Base-by-base conservation (phyloP, 2,329 filamentous ascomycete genomes). In the Arthroderma uncinatum region DNA sequence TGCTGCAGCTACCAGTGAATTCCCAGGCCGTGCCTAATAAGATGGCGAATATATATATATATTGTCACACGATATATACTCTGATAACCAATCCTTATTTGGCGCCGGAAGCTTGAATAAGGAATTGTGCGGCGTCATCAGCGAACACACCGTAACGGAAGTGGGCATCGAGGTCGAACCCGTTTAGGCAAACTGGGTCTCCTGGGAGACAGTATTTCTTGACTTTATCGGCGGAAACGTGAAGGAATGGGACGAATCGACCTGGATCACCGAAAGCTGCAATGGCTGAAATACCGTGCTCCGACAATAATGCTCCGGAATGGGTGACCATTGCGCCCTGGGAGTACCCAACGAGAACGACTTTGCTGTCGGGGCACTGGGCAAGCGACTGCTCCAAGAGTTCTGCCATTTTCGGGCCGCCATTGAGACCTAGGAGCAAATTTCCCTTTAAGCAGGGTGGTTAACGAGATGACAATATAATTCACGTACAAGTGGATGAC, bases 161-260 rank as follows among this genome's bases (percentile, higher is more conserved):
- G 65, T 78, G 76, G 5, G 72, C 70, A 21, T 73, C 64, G 4
- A 74, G 64, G 55, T 74, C 68, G 21, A 73, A 63, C 0, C 74
- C 75, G 34, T 78, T 75, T 2, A 65, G 56, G 58, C 79, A 82
- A 4, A 82, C 78, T 8, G 74, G 67, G 61, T 82, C 79, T 0
- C 76, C 78, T 2, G 61, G 48, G 30, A 77, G 73, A 59, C 79
- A 82, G 37, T 76, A 74, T 19, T 78, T 75, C 62, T 77, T 71
- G 2, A 73, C 70, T 62, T 78, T 74, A 1, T 67, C 67, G 28
- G 65, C 63, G 4, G 68, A 61, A n/a, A 77, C 68, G 60, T 74
- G 70, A 33, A 68, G 66, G 8, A 71, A 69, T 50, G 73, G 66
- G 59, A 71, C 59, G 19, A 57, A 58, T 57, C 72, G 72, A 62